Evolutionary conservation across 139 green algal species (phyloP), one percentile per base, ranked within the genome.

Genomic region (Chlamydomonas eustigma): DNA sequence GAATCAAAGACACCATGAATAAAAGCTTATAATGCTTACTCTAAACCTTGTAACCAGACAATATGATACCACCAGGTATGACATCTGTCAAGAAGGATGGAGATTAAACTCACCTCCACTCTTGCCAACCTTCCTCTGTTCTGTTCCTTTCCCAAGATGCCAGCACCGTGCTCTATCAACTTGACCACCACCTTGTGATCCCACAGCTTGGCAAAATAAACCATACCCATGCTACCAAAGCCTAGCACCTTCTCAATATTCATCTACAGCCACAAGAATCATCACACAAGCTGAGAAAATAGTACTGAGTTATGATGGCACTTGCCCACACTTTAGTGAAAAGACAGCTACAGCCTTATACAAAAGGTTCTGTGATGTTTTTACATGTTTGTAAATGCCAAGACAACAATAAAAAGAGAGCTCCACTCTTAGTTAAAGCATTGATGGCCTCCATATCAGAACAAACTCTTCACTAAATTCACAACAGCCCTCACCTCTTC

Each of bases 171-270:
- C 52, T 86, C 81, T 37, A 86, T 83, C 28, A 86, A 58, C 74
- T 86, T 86, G 2, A 86, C 77, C 18, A 86, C 81, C 28, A 86
- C 81, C 64, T 76, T 72, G 25, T 51, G 72, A 30, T 85, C 77
- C 77, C 80, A 86, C 76, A 86, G 67, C 3, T 36, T 5, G 6
- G 73, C 81, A 50, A 73, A 74, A 77, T 86, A 86, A 3, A 86
- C 77, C 77, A 86, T 80, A 33, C 81, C 81, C 81, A 86, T 86
- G 39, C 50, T 44, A 51, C 30, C 66, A 31, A 76, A 64, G 24
- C 30, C 37, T 25, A 65, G 69, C 4, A 64, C 22, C n/a, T 32
- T 32, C 5, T 37, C 38, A 33, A 65, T 64, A 5, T 76, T 31
- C 37, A 70, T 70, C 24, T 70, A 63, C 50, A 18, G 22, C 18